phyloP scores from a whole-genome alignment of 2,329 filamentous ascomycete genomes.

The Claviceps maximensis region DNA sequence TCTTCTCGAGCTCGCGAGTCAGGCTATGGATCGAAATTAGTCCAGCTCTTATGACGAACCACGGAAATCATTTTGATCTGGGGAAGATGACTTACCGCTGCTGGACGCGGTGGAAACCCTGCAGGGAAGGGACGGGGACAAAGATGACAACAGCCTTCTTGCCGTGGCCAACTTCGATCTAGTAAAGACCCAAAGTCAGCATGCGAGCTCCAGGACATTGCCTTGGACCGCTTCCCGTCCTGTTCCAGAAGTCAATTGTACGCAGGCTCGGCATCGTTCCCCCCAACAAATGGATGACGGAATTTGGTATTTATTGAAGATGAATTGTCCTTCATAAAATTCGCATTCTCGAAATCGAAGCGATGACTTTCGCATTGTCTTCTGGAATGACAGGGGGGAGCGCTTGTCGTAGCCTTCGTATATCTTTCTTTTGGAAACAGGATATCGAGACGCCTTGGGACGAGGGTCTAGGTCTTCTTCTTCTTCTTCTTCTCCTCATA shows the following conservation, averaged over 20 bases:
- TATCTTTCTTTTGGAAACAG: slow-evolving; percentile 28
- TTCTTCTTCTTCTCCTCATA: slow-evolving; percentile 22
- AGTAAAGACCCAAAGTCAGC: slow-evolving; percentile 55
- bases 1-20: slow-evolving; percentile 99
- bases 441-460: slow-evolving; percentile 19
- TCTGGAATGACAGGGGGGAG: not conserved
- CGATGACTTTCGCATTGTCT: not conserved
- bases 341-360: slow-evolving; percentile 7
- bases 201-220: slow-evolving; percentile 60
- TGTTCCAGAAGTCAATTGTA: slow-evolving; percentile 41
- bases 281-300: slow-evolving; percentile 5
- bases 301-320: slow-evolving; percentile 5
- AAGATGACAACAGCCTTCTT: slow-evolving; percentile 99
- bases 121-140: slow-evolving; percentile 97
- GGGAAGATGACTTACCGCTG: slow-evolving; percentile 70
- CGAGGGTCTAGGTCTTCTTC: slow-evolving; percentile 3
- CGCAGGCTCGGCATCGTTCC: slow-evolving; percentile 20
- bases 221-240: slow-evolving; percentile 67
- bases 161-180: slow-evolving; percentile 99
- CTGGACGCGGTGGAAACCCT: slow-evolving; percentile 98
- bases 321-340: not conserved
- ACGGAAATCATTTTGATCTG: not conserved
- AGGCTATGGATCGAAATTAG: slow-evolving; percentile 46
- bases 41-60: not conserved
- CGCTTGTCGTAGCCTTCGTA: slow-evolving; percentile 21